Evolutionary conservation across 108 stramenopile species (phyloP).

Genomic region (Fistulifera pelliculosa): DNA sequence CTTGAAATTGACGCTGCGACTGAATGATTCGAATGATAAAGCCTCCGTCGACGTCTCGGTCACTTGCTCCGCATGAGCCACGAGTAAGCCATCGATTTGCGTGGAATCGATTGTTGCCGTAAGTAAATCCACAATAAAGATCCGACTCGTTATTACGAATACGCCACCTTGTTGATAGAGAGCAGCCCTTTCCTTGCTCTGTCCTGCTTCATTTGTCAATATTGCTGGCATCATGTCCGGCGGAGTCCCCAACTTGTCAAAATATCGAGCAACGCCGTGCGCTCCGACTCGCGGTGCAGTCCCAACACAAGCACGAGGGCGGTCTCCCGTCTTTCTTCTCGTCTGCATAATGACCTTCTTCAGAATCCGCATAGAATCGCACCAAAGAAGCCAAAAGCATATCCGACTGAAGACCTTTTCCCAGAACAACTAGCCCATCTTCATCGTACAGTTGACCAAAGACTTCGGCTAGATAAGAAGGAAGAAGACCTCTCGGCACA

Average conservation of each 20-base stretch:
- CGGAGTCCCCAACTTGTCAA: constrained; percentile 67
- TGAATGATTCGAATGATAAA: constrained; percentile 92
- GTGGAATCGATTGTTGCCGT: constrained; percentile 50
- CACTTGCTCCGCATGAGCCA: constrained; percentile 88
- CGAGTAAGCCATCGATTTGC: constrained; percentile 84
- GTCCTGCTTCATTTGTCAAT: constrained; percentile 74
- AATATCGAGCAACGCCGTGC: constrained; percentile 41
- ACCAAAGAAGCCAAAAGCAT: constrained; percentile 59
- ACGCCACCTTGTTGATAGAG: constrained; percentile 38
- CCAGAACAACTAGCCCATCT: constrained; percentile 88
- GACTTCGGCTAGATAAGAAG: constrained; percentile 75
- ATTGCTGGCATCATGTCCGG: constrained; percentile 50
- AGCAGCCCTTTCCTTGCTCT: constrained; percentile 49
- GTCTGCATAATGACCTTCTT: constrained; percentile 5
- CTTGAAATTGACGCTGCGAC: constrained; percentile 27
- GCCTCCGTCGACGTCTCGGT: constrained; percentile 90
- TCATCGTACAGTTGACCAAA: constrained; percentile 84
- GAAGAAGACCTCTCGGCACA: constrained; percentile 43
- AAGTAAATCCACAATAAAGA: constrained; percentile 94
- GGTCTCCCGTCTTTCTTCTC: constrained; percentile 17
- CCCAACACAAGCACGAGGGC: constrained; percentile 72
- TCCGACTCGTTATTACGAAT: constrained; percentile 86
- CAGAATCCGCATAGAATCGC: constrained; percentile 68
- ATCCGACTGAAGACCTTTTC: constrained; percentile 81
- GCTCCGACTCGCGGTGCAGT: constrained; percentile 52